phyloP scores from a whole-genome alignment of 2,329 filamentous ascomycete genomes.

The Blumeria hordei region DNA sequence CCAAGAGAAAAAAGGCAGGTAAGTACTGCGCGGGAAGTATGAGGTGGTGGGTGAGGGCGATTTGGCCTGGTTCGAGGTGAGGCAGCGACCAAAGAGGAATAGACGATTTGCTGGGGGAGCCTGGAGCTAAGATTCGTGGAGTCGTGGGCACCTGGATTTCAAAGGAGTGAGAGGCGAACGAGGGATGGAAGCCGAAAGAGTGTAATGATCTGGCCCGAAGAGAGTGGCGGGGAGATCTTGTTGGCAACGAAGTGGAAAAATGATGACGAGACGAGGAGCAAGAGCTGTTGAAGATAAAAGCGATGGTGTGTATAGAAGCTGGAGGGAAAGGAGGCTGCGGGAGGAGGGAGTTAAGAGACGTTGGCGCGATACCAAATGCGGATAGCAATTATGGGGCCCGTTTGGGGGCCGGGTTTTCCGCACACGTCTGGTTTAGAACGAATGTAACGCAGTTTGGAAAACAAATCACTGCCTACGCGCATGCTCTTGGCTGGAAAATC shows the following conservation, averaged over 20 bases:
- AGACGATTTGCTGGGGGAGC: too few relatives aligned
- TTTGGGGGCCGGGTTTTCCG: neutral
- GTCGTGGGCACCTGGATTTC: slow-evolving; percentile 9
- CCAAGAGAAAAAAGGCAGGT: neutral
- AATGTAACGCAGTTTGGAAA: neutral
- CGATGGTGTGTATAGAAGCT: slow-evolving; percentile 2
- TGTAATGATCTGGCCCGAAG: slow-evolving; percentile 21
- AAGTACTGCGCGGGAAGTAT: neutral
- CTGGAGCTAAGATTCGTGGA: neutral
- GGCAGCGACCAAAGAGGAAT: too few relatives aligned
- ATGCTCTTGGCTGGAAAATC: too few relatives aligned
- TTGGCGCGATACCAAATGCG: neutral
- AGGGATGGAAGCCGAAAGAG: slow-evolving; percentile 14
- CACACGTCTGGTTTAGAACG: neutral
- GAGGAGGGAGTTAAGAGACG: slow-evolving; percentile 2
- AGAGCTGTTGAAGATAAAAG: slow-evolving; percentile 1
- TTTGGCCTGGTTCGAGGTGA: too few relatives aligned
- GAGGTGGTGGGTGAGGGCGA: neutral
- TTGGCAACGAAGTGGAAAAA: slow-evolving; percentile 12
- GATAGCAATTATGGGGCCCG: neutral
- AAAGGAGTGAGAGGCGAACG: slow-evolving; percentile 14
- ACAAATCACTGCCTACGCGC: neutral
- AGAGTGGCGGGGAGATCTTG: slow-evolving; percentile 24
- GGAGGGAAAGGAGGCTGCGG: slow-evolving; percentile 1
- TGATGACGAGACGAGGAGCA: slow-evolving; percentile 13